Conservation (phyloP, 345 rosid genomes). For the Kandelia obovata region DNA sequence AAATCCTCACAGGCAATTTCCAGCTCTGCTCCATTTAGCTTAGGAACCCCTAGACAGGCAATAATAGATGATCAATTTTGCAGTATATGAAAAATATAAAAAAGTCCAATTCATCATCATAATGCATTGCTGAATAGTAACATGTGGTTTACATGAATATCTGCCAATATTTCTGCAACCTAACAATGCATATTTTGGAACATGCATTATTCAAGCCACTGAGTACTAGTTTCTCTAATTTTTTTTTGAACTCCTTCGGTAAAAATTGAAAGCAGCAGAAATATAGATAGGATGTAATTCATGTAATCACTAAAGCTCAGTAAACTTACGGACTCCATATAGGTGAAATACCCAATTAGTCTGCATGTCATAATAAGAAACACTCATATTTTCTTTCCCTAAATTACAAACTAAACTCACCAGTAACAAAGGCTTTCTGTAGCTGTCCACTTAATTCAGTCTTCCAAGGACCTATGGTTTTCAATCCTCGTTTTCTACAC, state of each 20-base stretch:
- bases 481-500: conserved; percentile 49
- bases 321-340: too few relatives aligned
- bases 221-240: too few relatives aligned
- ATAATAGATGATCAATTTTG: background rate
- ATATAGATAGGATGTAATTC: too few relatives aligned
- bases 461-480: conserved; percentile 82
- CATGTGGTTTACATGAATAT: too few relatives aligned
- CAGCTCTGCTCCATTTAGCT: conserved; percentile 74
- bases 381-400: background rate
- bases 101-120: background rate
- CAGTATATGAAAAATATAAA: background rate
- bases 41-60: conserved; percentile 75
- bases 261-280: too few relatives aligned
- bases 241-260: too few relatives aligned
- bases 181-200: too few relatives aligned
- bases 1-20: conserved; percentile 99
- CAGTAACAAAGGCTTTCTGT: conserved; percentile 88
- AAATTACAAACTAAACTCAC: conserved; percentile 25
- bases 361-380: background rate
- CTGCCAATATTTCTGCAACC: too few relatives aligned
- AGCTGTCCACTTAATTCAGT: conserved; percentile 92
- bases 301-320: too few relatives aligned
- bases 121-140: background rate
- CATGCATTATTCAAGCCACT: too few relatives aligned
- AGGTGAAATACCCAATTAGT: too few relatives aligned